Conservation (phyloP, 345 rosid genomes). For the Rhodomyrtus tomentosa region DNA sequence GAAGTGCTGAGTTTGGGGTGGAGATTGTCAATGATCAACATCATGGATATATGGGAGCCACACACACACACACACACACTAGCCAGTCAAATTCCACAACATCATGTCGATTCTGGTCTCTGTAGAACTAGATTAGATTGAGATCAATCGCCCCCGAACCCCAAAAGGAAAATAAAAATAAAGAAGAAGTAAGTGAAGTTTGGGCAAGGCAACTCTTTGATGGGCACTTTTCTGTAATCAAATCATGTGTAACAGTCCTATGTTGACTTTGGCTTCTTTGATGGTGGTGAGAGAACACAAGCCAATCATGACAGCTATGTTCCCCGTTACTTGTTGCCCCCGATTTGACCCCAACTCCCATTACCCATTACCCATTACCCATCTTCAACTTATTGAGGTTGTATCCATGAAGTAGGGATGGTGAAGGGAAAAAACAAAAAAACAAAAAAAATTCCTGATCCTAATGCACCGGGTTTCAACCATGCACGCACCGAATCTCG, state of each 20-base stretch:
- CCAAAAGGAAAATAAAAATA: too few species aligned
- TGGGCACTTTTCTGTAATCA: not conserved
- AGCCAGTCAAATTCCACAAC: not conserved
- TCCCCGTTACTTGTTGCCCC: not conserved
- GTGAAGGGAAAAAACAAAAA: too few species aligned
- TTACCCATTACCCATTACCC: too few species aligned
- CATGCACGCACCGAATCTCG: not conserved
- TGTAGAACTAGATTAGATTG: not conserved
- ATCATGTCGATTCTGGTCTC: not conserved
- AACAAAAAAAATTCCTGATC: too few species aligned
- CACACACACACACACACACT: not conserved
- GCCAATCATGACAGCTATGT: not conserved
- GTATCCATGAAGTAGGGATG: too few species aligned
- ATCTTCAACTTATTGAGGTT: not conserved
- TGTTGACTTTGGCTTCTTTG: not conserved
- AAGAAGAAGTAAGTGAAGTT: not conserved
- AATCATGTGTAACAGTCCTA: not conserved
- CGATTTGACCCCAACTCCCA: not conserved
- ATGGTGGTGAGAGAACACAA: not conserved
- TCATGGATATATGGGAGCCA: constrained; percentile 3
- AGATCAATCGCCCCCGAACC: not conserved
- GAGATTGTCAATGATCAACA: constrained; percentile 8
- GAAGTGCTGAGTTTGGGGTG: constrained; percentile 10
- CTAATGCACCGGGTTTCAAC: not conserved
- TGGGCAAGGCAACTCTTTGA: not conserved